Percentiles rank a stretch among this genome's conserved stretches.
Evolutionary conservation across 1,139 yeast species (phyloP).

Genomic region (Taiozyma onychis): DNA sequence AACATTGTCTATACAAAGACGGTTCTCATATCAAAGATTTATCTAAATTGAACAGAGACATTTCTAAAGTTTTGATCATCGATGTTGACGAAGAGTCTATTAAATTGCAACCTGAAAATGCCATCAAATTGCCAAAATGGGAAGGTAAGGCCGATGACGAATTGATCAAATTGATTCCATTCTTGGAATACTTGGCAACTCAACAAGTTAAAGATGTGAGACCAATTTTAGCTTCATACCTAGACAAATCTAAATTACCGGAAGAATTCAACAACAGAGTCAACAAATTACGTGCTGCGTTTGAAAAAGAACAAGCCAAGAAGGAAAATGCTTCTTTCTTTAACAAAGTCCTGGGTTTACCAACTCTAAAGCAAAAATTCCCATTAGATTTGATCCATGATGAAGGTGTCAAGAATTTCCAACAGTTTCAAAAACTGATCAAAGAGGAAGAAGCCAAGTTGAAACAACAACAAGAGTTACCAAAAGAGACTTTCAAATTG

Average conservation of each 20-base stretch:
- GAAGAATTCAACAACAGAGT: constrained; percentile 82
- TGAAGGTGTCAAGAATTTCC: constrained; percentile 88
- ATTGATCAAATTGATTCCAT: constrained; percentile 77
- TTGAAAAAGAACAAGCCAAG: constrained; percentile 62
- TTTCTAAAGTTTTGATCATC: constrained; percentile 70
- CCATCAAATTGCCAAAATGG: constrained; percentile 82
- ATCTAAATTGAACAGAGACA: constrained; percentile 83
- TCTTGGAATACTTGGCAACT: constrained; percentile 91
- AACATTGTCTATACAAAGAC: constrained; percentile 80
- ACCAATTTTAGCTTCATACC: constrained; percentile 74
- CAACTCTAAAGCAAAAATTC: constrained; percentile 64
- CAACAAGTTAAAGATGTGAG: constrained; percentile 89
- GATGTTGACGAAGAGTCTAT: constrained; percentile 74
- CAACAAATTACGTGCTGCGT: constrained; percentile 58
- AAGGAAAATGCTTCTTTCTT: constrained; percentile 45
- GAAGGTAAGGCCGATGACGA: constrained; percentile 78
- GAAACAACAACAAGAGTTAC: constrained; percentile 73
- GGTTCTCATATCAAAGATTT: constrained; percentile 84
- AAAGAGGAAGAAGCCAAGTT: constrained; percentile 87
- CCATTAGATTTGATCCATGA: constrained; percentile 89
- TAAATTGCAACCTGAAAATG: constrained; percentile 87
- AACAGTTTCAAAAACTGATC: constrained; percentile 74
- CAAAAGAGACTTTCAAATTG: constrained; percentile 71
- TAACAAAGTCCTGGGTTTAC: constrained; percentile 60
- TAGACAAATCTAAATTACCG: constrained; percentile 52